Conservation (phyloP, 495 filamentous ascomycete species). For the Aspergillus sclerotiicarbonarius region DNA sequence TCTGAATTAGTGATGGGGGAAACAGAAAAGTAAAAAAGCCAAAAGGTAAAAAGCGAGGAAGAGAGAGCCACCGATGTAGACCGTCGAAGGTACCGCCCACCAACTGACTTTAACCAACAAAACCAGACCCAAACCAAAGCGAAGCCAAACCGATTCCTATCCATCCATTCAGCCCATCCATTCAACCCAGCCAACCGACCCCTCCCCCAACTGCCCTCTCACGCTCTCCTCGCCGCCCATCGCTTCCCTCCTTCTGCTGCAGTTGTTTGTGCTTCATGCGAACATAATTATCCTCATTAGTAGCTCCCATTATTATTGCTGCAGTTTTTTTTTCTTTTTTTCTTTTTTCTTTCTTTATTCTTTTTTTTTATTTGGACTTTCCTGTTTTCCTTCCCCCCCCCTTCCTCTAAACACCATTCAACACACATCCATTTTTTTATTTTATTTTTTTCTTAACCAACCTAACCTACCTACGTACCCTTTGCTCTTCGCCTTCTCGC, state of each 20-base stretch:
- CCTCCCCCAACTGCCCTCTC: slow-evolving; percentile 8
- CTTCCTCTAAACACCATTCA: neutral
- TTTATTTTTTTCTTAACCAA: no score
- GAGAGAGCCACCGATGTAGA: neutral
- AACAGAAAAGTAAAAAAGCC: slow-evolving; percentile 10
- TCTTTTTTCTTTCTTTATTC: neutral
- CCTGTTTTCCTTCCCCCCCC: slow-evolving; percentile 3
- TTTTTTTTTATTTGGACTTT: slow-evolving; percentile 6
- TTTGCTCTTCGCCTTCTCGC: slow-evolving; percentile 4
- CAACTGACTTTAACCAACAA: neutral
- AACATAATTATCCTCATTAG: neutral
- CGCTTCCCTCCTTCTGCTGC: slow-evolving; percentile 1
- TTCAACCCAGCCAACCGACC: no score
- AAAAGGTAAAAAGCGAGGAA: neutral
- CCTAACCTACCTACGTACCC: neutral
- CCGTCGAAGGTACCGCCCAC: neutral
- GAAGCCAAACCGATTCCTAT: neutral
- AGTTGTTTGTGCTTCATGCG: neutral
- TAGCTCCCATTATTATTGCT: no score
- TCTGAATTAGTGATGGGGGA: neutral
- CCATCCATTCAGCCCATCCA: no score
- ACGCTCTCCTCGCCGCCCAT: neutral
- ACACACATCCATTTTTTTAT: neutral
- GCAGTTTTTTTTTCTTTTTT: neutral
- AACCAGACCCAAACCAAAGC: neutral